A percentile compares a stretch with the other conserved stretches of the same genome.
These are phyloP conservation scores for Exserohilum rostratum DNA, from an alignment of 2,329 filamentous ascomycete genomes.

Conservation along the genomic window DNA sequence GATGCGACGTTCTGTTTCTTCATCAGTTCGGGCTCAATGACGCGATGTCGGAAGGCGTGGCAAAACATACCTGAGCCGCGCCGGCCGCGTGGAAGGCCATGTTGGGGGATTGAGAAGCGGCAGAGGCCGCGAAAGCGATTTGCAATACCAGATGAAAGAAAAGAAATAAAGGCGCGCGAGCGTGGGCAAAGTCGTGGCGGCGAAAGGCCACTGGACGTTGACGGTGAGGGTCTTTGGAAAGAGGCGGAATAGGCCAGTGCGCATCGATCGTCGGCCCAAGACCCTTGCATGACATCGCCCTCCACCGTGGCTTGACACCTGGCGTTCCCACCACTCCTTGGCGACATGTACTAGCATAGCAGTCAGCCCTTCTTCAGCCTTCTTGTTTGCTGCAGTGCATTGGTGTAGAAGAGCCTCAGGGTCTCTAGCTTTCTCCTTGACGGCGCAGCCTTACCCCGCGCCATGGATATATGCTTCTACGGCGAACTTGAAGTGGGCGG, in stretches of 20 bases:
- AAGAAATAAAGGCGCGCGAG: constrained; percentile 29
- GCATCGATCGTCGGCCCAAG: constrained; percentile 18
- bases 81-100: constrained; percentile 61
- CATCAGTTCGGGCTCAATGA: constrained; percentile 27
- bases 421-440: background rate
- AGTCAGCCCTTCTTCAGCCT: background rate
- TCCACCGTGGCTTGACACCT: constrained; percentile 19
- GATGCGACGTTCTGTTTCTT: constrained; percentile 52
- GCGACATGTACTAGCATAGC: background rate
- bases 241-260: constrained; percentile 29
- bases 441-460: background rate
- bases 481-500: background rate
- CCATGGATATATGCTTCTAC: background rate
- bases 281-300: constrained; percentile 10
- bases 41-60: constrained; percentile 33
- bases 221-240: constrained; percentile 24
- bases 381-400: background rate
- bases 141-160: constrained; percentile 24
- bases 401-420: background rate
- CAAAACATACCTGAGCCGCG: constrained; percentile 54
- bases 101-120: constrained; percentile 37
- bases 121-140: constrained; percentile 35
- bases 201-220: constrained; percentile 18
- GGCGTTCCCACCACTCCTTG: background rate
- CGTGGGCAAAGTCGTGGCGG: constrained; percentile 23